Evolutionary conservation across 192 early-diverging fungal species (phyloP).

Genomic region (Coemansia sp.): DNA sequence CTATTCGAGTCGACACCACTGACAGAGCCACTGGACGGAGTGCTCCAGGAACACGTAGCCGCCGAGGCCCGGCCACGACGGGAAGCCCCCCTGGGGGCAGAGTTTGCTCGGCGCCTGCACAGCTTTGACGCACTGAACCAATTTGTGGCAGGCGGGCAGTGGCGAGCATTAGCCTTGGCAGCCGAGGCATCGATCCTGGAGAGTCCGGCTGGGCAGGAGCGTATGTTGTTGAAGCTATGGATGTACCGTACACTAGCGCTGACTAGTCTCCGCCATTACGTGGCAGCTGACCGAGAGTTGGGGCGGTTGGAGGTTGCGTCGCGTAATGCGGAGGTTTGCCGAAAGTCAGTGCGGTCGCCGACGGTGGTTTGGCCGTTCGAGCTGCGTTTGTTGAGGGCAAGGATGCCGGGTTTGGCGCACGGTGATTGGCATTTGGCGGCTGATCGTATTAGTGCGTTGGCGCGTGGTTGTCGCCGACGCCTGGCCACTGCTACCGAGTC

Average conservation of each 20-base stretch:
- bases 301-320: slow-evolving; percentile 6
- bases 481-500: neutral
- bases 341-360: neutral
- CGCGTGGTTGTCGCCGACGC: slow-evolving; percentile 15
- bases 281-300: slow-evolving; percentile 17
- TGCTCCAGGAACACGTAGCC: slow-evolving; percentile 13
- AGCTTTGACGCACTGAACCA: slow-evolving; percentile 41
- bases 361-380: slow-evolving; percentile 35
- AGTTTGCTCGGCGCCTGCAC: slow-evolving; percentile 13
- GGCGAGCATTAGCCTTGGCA: slow-evolving; percentile 36
- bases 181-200: slow-evolving; percentile 15
- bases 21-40: slow-evolving; percentile 21
- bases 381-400: slow-evolving; percentile 33
- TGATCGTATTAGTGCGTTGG: slow-evolving; percentile 19
- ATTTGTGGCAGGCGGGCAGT: slow-evolving; percentile 22
- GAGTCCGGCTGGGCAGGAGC: neutral
- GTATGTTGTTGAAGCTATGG: slow-evolving; percentile 20
- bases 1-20: slow-evolving; percentile 31
- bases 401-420: slow-evolving; percentile 4
- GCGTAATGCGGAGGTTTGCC: neutral
- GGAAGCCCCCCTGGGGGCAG: slow-evolving; percentile 1
- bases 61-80: slow-evolving; percentile 28
- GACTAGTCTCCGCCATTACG: neutral
- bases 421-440: slow-evolving; percentile 3
- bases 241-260: slow-evolving; percentile 29